A percentile compares a stretch with the other conserved stretches of the same genome.
Evolutionary conservation across 1,284 basidiomycete species (phyloP).

Genomic region (Malassezia japonica): DNA sequence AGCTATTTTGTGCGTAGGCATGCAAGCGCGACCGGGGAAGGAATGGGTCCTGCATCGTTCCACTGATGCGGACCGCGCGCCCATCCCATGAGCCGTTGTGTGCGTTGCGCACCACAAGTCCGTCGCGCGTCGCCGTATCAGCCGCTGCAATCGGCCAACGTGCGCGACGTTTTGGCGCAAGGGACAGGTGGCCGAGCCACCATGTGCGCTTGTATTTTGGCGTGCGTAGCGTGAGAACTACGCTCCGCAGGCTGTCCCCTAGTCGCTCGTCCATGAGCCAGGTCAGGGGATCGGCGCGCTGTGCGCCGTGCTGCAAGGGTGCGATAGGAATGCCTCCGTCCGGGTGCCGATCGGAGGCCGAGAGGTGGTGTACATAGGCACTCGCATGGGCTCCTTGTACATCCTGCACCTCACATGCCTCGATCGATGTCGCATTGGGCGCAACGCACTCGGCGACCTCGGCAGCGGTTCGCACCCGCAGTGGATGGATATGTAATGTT

Average conservation of each 20-base stretch:
- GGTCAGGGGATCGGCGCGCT: neutral
- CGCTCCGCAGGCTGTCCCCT: neutral
- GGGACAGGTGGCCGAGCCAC: slow-evolving; percentile 30
- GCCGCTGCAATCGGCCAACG: slow-evolving; percentile 25
- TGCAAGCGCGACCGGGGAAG: slow-evolving; percentile 21
- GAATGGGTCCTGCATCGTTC: slow-evolving; percentile 30
- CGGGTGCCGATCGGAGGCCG: neutral
- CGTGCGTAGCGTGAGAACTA: neutral
- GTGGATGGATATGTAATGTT: neutral
- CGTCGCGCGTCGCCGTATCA: slow-evolving; percentile 13
- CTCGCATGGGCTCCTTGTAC: neutral
- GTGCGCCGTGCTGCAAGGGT: neutral
- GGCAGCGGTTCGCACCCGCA: neutral
- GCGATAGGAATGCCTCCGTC: neutral
- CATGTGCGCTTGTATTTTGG: slow-evolving; percentile 7
- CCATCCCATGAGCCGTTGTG: slow-evolving; percentile 21
- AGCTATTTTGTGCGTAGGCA: neutral
- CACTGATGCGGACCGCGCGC: slow-evolving; percentile 27
- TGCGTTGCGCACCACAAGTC: slow-evolving; percentile 16
- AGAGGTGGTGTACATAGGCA: neutral
- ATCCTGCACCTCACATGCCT: slow-evolving; percentile 8
- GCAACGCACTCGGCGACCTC: neutral
- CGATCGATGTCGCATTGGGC: neutral
- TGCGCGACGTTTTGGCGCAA: slow-evolving; percentile 18
- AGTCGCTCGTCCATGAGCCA: neutral